Evolutionary conservation across 805 yeast species (phyloP), one percentile per base, ranked within the genome.

Genomic region (Yarrowia keelungensis): DNA sequence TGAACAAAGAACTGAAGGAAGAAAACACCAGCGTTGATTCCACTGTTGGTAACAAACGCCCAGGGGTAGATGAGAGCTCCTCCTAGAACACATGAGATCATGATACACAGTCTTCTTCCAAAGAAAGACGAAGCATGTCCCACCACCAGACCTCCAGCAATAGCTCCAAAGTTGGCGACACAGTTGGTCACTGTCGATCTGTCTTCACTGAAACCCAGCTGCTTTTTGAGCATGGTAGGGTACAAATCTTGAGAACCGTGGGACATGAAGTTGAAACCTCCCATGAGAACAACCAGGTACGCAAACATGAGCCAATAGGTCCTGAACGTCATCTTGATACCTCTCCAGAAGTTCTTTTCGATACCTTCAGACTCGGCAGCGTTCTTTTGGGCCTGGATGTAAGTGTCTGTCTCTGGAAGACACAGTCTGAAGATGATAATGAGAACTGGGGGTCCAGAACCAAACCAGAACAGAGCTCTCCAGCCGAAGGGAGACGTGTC

Each of bases 201-300:
- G 16, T 53, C 59, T 19, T 39, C 45, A 14, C 19, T 14, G 35
- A 53, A 53, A 87, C 79, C 92, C 91, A 85, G 79, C 75, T 89
- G 91, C n/a, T 80, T 81, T 22, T 81, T 79, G 62, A 89, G 78
- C 79, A 86, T 80, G 0, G 91, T 87, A 43, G 92, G 91, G 76
- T 83, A 87, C 75, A 89, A 78, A 76, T 89, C 92, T 77, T 89
- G 92, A 7, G 91, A 85, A 1, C 90, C 91, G 73, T 89, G 92
- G 26, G 59, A 53, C 59, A 53, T 53, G 59, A 53, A 53, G 45
- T 53, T 53, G 45, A 53, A 39, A 14, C 88, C 89, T 26, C 89
- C 82, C 87, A 88, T 84, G 75, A 87, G 77, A 22, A 88, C 75
- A 46, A 89, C 83, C 71, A 84, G 76, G 76, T 87, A 89, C 51